A percentile compares a stretch with the other conserved stretches of the same genome.
Conservation (phyloP, 164 flowering plant genomes). For the Vitis vinifera region ASM3070453v1 NC_081822.1:833001-833500, state of each 20-base stretch:
- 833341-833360: constrained; percentile 17
- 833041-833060: constrained; percentile 28
- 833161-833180: constrained; percentile 31
- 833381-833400: too few species aligned
- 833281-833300: constrained; percentile 74
- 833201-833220: constrained; percentile 50
- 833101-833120: constrained; percentile 42
- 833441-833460: neutral
- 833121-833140: constrained; percentile 35
- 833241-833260: neutral
- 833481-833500: constrained; percentile 8
- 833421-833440: too few species aligned
- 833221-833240: constrained; percentile 44
- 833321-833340: constrained; percentile 12
- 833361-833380: neutral
- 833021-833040: constrained; percentile 62
- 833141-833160: constrained; percentile 64
- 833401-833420: too few species aligned
- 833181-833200: constrained; percentile 44
- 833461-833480: constrained; percentile 12
- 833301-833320: constrained; percentile 46
- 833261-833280: constrained; percentile 23
- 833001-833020: constrained; percentile 63
- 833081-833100: constrained; percentile 19
- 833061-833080: neutral